Base-by-base conservation (phyloP, 139 green algal species). In the Picochlorum sp. region DNA sequence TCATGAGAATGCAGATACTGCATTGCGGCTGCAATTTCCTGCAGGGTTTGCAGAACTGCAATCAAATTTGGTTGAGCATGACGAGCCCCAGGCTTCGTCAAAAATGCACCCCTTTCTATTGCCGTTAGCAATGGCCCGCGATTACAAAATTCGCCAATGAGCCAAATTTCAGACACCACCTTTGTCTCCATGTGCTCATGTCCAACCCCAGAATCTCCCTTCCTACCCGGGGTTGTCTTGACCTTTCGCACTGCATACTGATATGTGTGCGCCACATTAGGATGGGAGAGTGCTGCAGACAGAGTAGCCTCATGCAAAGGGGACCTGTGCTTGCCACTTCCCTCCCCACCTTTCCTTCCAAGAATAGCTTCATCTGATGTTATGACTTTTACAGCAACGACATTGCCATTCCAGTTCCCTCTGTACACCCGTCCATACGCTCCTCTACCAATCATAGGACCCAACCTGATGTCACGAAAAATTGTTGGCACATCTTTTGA, bases 321-420 rank as follows among this genome's bases (percentile, higher is more conserved):
- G 5, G 47, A 20, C 47, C 47, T 54, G 16, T 24, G 45, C 69
- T 55, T 70, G 61, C n/a, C 66, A 59, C 30, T 69, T 34, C 37
- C 38, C 67, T 9, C 11, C 3, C 37, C 23, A n/a, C 18, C 1
- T 20, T n/a, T 9, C 7, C 50, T 38, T 65, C 62, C 6, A 9
- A 26, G 58, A 65, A 23, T 32, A 57, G 21, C 13, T 6, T 66
- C 61, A 44, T 54, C 37, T 23, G 37, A 72, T 58, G 88, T 80
- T 11, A 90, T 71, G 11, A 90, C 77, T 69, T 94, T 94, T 16
- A 94, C 80, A 1, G 86, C 86, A 32, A 92, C 83, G n/a, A 65
- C 59, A 26, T 71, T 74, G 34, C 82, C 82, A 58, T 87, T 85
- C 86, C 86, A 94, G 30, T 65, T 62, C 26, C 65, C 78, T 5